phyloP scores from a whole-genome alignment of 2,329 filamentous ascomycete species.

The Aspergillus neoniger region DNA sequence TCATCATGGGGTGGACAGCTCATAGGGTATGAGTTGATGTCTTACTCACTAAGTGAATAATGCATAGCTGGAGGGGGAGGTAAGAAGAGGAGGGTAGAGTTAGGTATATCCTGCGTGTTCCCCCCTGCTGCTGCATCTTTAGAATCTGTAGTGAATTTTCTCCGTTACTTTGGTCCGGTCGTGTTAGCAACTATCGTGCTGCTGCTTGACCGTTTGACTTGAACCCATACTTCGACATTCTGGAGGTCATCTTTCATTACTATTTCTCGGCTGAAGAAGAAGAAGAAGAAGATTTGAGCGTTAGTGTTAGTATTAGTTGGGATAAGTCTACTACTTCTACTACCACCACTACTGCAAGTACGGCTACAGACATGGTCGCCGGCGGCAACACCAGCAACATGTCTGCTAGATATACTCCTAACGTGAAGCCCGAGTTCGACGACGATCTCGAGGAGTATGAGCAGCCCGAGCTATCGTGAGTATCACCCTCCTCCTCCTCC shows the following conservation, averaged over 20 bases:
- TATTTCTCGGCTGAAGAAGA: no score
- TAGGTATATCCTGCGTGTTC: not conserved
- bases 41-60: not conserved
- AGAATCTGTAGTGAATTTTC: not conserved
- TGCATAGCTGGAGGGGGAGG: no score
- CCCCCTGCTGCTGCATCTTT: not conserved
- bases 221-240: no score
- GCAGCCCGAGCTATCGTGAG: constrained; percentile 6
- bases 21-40: constrained; percentile 7
- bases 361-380: not conserved
- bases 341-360: no score
- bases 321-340: no score
- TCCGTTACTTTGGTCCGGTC: not conserved
- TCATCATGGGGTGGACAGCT: constrained; percentile 5
- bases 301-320: no score
- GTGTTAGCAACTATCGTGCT: not conserved
- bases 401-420: not conserved
- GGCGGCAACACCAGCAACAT: not conserved
- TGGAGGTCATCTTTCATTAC: no score
- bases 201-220: not conserved
- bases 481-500: not conserved
- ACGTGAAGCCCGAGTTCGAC: not conserved
- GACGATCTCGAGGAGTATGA: constrained; percentile 6
- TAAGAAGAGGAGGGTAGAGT: no score
- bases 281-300: no score